phyloP scores from a whole-genome alignment of 192 early-diverging fungal species.

The Backusella parvicylindrica region DNA sequence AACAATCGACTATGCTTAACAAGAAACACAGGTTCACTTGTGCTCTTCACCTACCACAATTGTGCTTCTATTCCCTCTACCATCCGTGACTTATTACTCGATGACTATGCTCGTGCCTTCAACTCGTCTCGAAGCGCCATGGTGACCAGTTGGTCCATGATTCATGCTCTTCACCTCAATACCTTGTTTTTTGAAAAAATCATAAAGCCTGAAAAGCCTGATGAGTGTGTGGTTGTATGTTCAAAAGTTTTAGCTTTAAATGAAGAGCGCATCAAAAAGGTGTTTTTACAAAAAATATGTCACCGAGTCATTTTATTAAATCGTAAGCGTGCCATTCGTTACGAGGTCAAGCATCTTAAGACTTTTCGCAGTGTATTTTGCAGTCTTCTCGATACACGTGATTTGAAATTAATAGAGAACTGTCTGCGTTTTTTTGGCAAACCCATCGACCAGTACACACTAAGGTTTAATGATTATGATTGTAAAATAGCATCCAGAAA shows the following conservation, averaged over 20 bases:
- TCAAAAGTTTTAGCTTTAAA: not conserved
- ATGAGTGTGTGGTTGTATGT: not conserved
- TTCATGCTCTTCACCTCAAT: constrained; percentile 8
- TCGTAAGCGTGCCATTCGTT: not conserved
- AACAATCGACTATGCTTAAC: not conserved
- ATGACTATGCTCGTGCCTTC: not conserved
- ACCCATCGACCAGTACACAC: not conserved
- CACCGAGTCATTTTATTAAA: not conserved
- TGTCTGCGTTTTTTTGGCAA: not conserved
- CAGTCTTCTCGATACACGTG: not conserved
- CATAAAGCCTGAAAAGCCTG: not conserved
- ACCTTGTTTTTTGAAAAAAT: not conserved
- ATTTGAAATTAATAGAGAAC: constrained; percentile 1
- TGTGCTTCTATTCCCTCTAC: not conserved
- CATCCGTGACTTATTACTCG: not conserved
- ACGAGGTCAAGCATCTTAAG: not conserved
- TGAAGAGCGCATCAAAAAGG: not conserved
- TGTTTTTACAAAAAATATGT: not conserved
- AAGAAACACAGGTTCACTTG: not conserved
- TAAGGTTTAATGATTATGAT: constrained; percentile 1
- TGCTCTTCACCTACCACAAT: constrained; percentile 2
- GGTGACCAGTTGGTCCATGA: constrained; percentile 4
- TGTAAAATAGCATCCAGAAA: not conserved
- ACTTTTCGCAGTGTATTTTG: not conserved
- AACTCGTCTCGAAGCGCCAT: not conserved